Percentiles rank a stretch among this genome's conserved stretches.
phyloP scores from a whole-genome alignment of 495 filamentous ascomycete species.

The Tuber magnatum region DNA sequence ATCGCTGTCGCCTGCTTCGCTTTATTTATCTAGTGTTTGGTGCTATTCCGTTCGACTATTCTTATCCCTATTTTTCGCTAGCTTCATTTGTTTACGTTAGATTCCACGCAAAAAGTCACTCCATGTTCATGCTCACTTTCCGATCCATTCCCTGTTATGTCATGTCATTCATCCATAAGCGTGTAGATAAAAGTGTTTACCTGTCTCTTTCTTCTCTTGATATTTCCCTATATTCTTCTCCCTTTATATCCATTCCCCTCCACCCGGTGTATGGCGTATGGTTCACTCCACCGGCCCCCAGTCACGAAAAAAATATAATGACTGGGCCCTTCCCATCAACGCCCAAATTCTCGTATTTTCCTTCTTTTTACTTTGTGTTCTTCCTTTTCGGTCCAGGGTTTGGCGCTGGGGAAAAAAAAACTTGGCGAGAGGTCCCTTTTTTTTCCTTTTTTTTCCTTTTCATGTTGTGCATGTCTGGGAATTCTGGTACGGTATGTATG shows the following conservation, averaged over 20 bases:
- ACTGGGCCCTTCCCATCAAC: background rate
- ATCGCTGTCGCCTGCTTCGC: background rate
- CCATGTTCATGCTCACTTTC: background rate
- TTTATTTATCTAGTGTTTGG: background rate
- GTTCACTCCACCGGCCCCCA: background rate
- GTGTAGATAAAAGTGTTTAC: constrained; percentile 1
- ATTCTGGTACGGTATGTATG: background rate
- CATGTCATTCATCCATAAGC: background rate
- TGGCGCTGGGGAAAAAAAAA: background rate
- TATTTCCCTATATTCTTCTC: background rate
- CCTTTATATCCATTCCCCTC: background rate
- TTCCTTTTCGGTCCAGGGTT: background rate
- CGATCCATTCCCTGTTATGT: background rate
- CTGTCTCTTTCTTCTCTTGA: background rate
- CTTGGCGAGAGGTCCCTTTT: background rate
- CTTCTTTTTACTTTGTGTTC: background rate
- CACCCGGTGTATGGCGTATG: background rate
- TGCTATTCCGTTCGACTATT: background rate
- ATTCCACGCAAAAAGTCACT: background rate
- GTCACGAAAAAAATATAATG: background rate
- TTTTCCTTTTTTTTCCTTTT: background rate
- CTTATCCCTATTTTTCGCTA: background rate
- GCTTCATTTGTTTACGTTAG: background rate
- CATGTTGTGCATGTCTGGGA: background rate
- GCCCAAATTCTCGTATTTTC: background rate